Evolutionary conservation across 208 protist species (phyloP).

Genomic region (Angomonas desouzai): DNA sequence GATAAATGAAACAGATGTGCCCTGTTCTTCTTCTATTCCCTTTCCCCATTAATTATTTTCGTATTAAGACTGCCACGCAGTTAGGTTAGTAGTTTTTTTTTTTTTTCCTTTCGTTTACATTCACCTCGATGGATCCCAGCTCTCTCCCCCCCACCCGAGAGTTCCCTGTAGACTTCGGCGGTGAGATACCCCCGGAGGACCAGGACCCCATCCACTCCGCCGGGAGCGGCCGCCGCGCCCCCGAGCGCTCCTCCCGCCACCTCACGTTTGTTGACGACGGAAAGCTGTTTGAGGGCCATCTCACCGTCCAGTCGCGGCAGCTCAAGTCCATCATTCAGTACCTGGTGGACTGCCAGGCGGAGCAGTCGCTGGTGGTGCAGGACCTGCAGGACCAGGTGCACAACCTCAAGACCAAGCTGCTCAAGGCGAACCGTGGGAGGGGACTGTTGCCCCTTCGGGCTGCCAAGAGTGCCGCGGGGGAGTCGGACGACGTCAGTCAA

Average conservation of each 20-base stretch:
- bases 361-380: slow-evolving; percentile 72
- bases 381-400: slow-evolving; percentile 81
- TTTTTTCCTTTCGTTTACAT: background rate
- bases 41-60: slow-evolving; percentile 3
- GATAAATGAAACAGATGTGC: too few species aligned
- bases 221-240: slow-evolving; percentile 4
- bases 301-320: slow-evolving; percentile 77
- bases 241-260: slow-evolving; percentile 23
- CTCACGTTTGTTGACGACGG: slow-evolving; percentile 79
- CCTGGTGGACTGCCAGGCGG: slow-evolving; percentile 59
- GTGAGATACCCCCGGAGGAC: background rate
- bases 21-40: background rate
- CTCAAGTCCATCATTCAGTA: slow-evolving; percentile 82
- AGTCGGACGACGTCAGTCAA: slow-evolving; percentile 25
- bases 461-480: slow-evolving; percentile 6
- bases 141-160: slow-evolving; percentile 1
- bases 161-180: background rate
- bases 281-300: slow-evolving; percentile 88
- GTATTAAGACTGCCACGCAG: too few species aligned
- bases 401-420: slow-evolving; percentile 34
- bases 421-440: slow-evolving; percentile 15
- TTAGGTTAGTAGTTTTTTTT: background rate
- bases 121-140: background rate
- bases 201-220: slow-evolving; percentile 24
- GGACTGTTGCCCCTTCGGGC: slow-evolving; percentile 7